Conservation (phyloP, 2,329 filamentous ascomycete species). For the Phialophora verrucosa region DNA sequence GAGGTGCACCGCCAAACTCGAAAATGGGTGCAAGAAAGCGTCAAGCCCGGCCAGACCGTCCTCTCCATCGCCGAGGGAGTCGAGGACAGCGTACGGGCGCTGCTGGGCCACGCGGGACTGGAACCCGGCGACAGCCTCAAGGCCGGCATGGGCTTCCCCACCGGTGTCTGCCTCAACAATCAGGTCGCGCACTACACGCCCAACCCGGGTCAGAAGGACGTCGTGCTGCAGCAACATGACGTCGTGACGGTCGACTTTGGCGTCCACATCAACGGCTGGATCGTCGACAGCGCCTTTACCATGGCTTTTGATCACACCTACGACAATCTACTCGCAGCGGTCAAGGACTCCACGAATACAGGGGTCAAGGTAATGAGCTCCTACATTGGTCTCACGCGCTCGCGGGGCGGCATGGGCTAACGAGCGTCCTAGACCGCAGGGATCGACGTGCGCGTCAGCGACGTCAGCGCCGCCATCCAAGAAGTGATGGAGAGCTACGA, state of each 20-base stretch:
- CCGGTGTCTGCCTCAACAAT: conserved; percentile 61
- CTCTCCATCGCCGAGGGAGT: conserved; percentile 59
- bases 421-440: conserved; percentile 53
- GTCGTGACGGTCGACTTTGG: conserved; percentile 85
- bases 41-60: conserved; percentile 58
- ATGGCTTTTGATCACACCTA: conserved; percentile 76
- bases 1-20: conserved; percentile 63
- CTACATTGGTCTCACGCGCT: background rate
- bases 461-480: conserved; percentile 64
- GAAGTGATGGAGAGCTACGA: conserved; percentile 69
- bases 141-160: conserved; percentile 62
- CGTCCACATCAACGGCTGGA: conserved; percentile 78
- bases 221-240: conserved; percentile 72
- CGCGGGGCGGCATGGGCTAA: conserved; percentile 23
- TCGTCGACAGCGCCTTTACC: conserved; percentile 82
- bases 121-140: conserved; percentile 58
- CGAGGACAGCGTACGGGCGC: conserved; percentile 59
- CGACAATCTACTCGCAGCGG: conserved; percentile 74
- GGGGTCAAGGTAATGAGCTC: conserved; percentile 50
- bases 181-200: conserved; percentile 63
- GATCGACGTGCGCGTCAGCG: conserved; percentile 60
- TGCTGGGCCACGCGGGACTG: conserved; percentile 59
- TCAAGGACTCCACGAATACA: conserved; percentile 75
- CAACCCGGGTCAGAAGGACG: conserved; percentile 68
- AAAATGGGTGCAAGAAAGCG: conserved; percentile 55